Evolutionary conservation across 2,329 filamentous ascomycete genomes (phyloP), one percentile per base, ranked within the genome.

Genomic region (Colletotrichum paranaense): DNA sequence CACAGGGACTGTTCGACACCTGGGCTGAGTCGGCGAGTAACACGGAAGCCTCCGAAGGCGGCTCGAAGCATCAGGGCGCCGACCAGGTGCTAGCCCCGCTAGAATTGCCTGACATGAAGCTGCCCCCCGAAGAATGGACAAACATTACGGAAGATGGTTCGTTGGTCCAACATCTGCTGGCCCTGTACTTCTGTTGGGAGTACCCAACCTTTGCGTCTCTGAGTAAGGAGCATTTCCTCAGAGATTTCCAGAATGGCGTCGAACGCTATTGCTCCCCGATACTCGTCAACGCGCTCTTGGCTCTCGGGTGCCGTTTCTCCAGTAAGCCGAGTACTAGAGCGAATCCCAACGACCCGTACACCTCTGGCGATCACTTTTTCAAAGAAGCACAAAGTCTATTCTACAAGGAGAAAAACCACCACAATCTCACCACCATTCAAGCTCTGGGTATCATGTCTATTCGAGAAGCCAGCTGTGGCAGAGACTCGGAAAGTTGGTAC

Each of bases 381-480:
- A 89, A 90, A 65, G 93, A 95, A 79, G 88, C 90, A 8, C 86
- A 89, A 73, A 85, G 91, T 11, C 84, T 94, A 0, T 86, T 94
- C 35, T 84, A 88, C 68, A 83, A 88, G 67, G 88, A 91, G 75
- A 80, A 83, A 2, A 84, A 93, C 72, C 89, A 90, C 65, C 89
- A 93, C 74, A 88, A 81, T 7, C 82, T 95, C 35, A 93, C 92
- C 2, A 94, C 92, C 5, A 91, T 94, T 57, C 93, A 95, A 82
- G 93, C 93, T 1, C 83, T 95, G 22, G 92, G 92, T 6, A 89
- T 95, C 77, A 93, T 95, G 92, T 92, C 92, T 6, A 91, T 94
- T 75, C 86, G 93, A 55, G 92, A 95, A 82, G 92, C 91, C 3
- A 94, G 92, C 78, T 92, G 90, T 75, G 92, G 92, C 0, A 87